Evolutionary conservation across 495 filamentous ascomycete species (phyloP).

Genomic region (Tuber indicum): DNA sequence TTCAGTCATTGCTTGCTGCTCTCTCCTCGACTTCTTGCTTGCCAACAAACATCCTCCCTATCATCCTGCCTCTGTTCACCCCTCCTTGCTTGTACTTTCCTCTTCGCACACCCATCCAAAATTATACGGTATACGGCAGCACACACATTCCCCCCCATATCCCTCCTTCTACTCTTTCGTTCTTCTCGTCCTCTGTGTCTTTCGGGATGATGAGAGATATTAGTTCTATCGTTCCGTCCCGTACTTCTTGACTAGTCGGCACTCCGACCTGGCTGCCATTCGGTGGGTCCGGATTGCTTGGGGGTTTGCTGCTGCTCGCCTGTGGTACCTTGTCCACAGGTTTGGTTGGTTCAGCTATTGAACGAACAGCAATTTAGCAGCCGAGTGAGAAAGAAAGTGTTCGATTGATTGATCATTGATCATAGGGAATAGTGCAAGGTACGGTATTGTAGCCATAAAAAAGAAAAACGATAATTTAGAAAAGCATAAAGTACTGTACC

Average conservation of each 20-base stretch:
- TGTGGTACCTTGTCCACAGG: neutral
- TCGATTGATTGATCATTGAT: constrained; percentile 3
- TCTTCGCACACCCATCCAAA: neutral
- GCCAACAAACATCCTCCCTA: neutral
- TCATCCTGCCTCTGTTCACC: neutral
- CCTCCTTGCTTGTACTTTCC: neutral
- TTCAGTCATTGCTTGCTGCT: neutral
- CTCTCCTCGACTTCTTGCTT: neutral
- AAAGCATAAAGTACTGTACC: neutral
- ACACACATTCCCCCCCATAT: neutral
- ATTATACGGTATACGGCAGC: neutral
- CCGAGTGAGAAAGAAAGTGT: neutral
- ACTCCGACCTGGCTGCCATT: neutral
- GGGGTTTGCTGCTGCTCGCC: neutral
- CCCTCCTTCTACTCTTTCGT: neutral
- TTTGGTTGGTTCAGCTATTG: neutral
- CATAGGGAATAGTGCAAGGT: neutral
- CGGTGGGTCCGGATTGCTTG: neutral
- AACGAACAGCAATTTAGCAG: neutral
- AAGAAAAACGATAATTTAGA: neutral
- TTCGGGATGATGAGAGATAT: neutral
- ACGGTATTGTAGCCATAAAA: neutral
- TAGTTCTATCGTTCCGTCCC: neutral
- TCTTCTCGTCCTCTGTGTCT: neutral
- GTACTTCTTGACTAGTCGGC: neutral